Percentiles rank a stretch among this genome's conserved stretches.
These are phyloP conservation scores for Penicillium arizonense DNA, from an alignment of 495 filamentous ascomycete species.

Conservation along the genomic window DNA sequence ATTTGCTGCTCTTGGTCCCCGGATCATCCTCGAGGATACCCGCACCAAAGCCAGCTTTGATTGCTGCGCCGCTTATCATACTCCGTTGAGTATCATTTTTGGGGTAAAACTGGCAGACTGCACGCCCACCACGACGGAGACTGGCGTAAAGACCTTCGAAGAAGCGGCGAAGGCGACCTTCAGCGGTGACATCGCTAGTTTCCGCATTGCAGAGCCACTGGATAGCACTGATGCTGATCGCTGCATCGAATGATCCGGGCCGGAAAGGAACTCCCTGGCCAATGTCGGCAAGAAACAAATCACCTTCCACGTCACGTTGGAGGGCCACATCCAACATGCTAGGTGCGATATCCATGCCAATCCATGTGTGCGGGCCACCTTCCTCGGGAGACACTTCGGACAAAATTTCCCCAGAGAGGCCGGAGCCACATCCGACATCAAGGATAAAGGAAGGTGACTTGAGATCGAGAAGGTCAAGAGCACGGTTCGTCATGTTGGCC, in stretches of 20 bases:
- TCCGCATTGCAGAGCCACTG: conserved; percentile 99
- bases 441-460: conserved; percentile 81
- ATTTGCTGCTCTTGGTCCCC: conserved; percentile 89
- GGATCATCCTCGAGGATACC: conserved; percentile 94
- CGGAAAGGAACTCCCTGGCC: conserved; percentile 95
- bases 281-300: conserved; percentile 87
- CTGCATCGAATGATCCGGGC: conserved; percentile 89
- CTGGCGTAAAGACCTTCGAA: conserved; percentile 90
- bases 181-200: conserved; percentile 72
- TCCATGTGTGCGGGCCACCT: conserved; percentile 86
- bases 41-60: conserved; percentile 92
- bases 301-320: conserved; percentile 87
- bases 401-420: conserved; percentile 91
- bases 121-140: conserved; percentile 79
- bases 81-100: conserved; percentile 87
- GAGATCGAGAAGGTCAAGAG: conserved; percentile 85
- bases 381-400: conserved; percentile 61
- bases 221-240: conserved; percentile 89
- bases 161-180: conserved; percentile 75
- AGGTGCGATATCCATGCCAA: conserved; percentile 92
- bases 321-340: conserved; percentile 92
- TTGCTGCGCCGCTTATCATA: conserved; percentile 87
- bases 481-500: conserved; percentile 87
- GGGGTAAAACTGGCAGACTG: conserved; percentile 97
- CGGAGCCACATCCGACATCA: conserved; percentile 93